Percentiles rank a stretch among this genome's conserved stretches.
phyloP scores from a whole-genome alignment of 2,329 filamentous ascomycete genomes.

The Alternaria dauci region DNA sequence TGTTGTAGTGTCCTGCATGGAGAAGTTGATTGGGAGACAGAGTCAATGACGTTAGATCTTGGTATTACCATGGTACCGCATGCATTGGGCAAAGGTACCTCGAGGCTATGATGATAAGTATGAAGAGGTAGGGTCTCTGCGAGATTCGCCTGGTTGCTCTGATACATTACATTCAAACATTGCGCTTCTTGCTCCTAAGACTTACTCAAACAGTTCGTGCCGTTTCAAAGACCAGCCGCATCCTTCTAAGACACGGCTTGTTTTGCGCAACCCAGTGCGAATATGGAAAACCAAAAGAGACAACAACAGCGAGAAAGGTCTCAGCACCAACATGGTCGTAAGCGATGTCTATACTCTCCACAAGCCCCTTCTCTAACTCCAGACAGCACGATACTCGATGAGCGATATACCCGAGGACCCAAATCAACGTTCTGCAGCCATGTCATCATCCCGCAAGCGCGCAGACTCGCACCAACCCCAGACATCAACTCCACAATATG shows the following conservation, averaged over 20 bases:
- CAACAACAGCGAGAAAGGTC: constrained; percentile 15
- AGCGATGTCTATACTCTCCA: background rate
- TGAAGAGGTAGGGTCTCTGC: background rate
- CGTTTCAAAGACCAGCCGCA: background rate
- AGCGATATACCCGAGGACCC: constrained; percentile 11
- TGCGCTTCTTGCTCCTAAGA: background rate
- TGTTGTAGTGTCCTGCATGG: constrained; percentile 4
- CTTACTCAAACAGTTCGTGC: background rate
- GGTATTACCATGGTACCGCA: constrained; percentile 4
- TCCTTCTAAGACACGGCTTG: constrained; percentile 1
- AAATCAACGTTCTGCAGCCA: constrained; percentile 1
- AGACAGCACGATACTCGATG: constrained; percentile 12
- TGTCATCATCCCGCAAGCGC: constrained; percentile 18
- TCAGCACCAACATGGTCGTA: constrained; percentile 15
- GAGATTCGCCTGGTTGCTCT: background rate
- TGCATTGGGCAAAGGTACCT: background rate
- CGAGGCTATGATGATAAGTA: constrained; percentile 6
- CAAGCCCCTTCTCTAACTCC: background rate
- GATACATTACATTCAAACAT: background rate
- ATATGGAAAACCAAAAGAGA: constrained; percentile 10
- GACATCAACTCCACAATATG: background rate
- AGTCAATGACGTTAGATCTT: constrained; percentile 19
- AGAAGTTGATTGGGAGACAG: constrained; percentile 13
- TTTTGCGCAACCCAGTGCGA: constrained; percentile 1
- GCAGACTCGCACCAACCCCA: constrained; percentile 23